Evolutionary conservation across 2,329 filamentous ascomycete species (phyloP).

Genomic region (Rosellinia necatrix): DNA sequence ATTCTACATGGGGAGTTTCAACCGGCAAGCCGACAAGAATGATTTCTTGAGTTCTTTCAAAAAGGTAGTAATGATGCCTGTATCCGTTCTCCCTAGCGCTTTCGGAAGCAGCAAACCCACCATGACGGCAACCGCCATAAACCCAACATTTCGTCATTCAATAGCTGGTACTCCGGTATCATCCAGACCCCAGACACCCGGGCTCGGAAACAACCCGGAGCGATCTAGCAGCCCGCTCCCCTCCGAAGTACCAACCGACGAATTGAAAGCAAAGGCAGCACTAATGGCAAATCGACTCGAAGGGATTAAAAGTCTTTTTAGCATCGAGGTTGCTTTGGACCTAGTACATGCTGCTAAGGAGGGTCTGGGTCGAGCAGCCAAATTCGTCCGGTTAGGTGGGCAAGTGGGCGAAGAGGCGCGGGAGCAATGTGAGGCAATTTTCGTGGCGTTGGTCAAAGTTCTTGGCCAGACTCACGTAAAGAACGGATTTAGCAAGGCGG

Average conservation of each 20-base stretch:
- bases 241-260: conserved; percentile 78
- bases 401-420: conserved; percentile 81
- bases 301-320: conserved; percentile 93
- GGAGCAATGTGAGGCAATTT: conserved; percentile 88
- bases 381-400: conserved; percentile 80
- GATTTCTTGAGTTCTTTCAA: conserved; percentile 97
- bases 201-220: conserved; percentile 44
- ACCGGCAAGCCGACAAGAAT: conserved; percentile 91
- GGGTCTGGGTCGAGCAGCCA: conserved; percentile 81
- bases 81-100: conserved; percentile 77
- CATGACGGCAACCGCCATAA: conserved; percentile 36
- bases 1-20: conserved; percentile 95
- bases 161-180: conserved; percentile 43
- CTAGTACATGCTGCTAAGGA: conserved; percentile 88
- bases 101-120: conserved; percentile 55
- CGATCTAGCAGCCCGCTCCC: conserved; percentile 51
- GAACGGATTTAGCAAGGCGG: conserved; percentile 90
- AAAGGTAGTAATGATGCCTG: conserved; percentile 99
- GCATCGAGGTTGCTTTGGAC: conserved; percentile 90
- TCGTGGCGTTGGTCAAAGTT: conserved; percentile 81
- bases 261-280: conserved; percentile 95
- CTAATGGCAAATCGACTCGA: conserved; percentile 94
- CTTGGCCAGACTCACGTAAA: conserved; percentile 87
- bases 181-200: conserved; percentile 57
- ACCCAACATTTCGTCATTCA: conserved; percentile 38